phyloP scores from a whole-genome alignment of 2,329 filamentous ascomycete genomes.

The Aphanoascus verrucosus region DNA sequence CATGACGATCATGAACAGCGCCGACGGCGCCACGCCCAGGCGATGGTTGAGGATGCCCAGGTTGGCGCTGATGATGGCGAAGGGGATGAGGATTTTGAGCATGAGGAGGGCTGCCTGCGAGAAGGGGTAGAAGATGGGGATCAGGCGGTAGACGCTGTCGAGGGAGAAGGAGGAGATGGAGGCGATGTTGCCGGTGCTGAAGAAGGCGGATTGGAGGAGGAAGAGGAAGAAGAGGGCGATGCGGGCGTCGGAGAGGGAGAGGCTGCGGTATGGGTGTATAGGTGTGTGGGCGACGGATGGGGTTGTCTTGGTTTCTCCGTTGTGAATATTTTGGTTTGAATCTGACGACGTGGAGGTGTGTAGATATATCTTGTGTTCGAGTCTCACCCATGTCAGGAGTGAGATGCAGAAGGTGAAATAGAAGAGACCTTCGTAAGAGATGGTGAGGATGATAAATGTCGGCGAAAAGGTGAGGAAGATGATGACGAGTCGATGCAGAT shows the following conservation, averaged over 20 bases:
- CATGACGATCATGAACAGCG: slow-evolving; percentile 91
- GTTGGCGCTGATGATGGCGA: slow-evolving; percentile 83
- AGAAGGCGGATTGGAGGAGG: slow-evolving; percentile 89
- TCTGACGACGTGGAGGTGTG: slow-evolving; percentile 23
- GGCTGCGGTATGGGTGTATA: slow-evolving; percentile 46
- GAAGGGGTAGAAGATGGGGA: slow-evolving; percentile 90
- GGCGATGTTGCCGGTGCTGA: slow-evolving; percentile 91
- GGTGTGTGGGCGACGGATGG: background rate
- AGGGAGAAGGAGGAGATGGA: slow-evolving; percentile 88
- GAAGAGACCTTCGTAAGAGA: slow-evolving; percentile 94
- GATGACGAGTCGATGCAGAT: slow-evolving; percentile 77
- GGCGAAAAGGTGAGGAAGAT: slow-evolving; percentile 90
- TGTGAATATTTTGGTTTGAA: slow-evolving; percentile 14
- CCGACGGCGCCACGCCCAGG: slow-evolving; percentile 73
- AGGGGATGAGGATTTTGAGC: slow-evolving; percentile 85
- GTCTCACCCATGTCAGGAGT: slow-evolving; percentile 77
- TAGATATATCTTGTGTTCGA: slow-evolving; percentile 67
- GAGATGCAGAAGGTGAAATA: slow-evolving; percentile 80
- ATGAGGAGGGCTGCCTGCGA: slow-evolving; percentile 78
- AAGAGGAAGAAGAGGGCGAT: slow-evolving; percentile 92
- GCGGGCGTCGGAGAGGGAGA: slow-evolving; percentile 73
- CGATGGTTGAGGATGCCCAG: slow-evolving; percentile 83
- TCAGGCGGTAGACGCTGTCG: slow-evolving; percentile 74
- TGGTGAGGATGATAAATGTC: slow-evolving; percentile 88
- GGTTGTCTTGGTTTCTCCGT: background rate